Evolutionary conservation across 2,329 filamentous ascomycete genomes (phyloP), one percentile per base, ranked within the genome.

Genomic region (Fusarium piperis): DNA sequence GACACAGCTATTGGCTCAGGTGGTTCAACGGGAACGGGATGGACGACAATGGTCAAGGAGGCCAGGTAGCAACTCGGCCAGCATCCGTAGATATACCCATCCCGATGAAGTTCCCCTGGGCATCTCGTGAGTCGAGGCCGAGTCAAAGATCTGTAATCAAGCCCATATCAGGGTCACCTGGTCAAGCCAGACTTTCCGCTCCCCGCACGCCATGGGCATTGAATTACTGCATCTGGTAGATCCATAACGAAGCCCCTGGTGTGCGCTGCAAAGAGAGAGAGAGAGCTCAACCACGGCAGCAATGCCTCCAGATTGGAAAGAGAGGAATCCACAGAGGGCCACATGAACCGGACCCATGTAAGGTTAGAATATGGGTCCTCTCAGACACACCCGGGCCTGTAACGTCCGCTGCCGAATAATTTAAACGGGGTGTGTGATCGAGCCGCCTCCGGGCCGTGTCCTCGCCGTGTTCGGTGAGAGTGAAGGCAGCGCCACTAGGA

Each of bases 221-320:
- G 70, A 73, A 71, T 73, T 59, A 12, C 70, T 67, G 16, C 38
- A 59, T 70, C 15, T 28, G 62, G 70, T 38, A 67, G 55, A 59
- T 41, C 23, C 33, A 53, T 38, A 55, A 23, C 11, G 41, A 39
- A 39, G 38, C 32, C 48, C n/a, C 48, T 53, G 48, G 41, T n/a
- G n/a, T 18, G 46, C 46, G 35, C 12, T 11, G 28, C 4, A 16
- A 59, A 20, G n/a, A 39, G 26, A 26, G n/a, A 39, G 26, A 26
- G 9, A 15, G 23, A 23, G 5, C 23, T 23, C 23, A 23, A 23
- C 20, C 48, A 38, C 28, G 11, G 18, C 18, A 23, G 52, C 46
- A 16, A 48, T 41, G 26, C 56, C 28, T 59, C 44, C 8, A 36
- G 15, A 23, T 55, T 16, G 44, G 44, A 48, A 28, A 28, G n/a